These are phyloP conservation scores for Fremontodendron californicum DNA, from an alignment of 345 rosid genomes.

Conservation along the genomic window DNA sequence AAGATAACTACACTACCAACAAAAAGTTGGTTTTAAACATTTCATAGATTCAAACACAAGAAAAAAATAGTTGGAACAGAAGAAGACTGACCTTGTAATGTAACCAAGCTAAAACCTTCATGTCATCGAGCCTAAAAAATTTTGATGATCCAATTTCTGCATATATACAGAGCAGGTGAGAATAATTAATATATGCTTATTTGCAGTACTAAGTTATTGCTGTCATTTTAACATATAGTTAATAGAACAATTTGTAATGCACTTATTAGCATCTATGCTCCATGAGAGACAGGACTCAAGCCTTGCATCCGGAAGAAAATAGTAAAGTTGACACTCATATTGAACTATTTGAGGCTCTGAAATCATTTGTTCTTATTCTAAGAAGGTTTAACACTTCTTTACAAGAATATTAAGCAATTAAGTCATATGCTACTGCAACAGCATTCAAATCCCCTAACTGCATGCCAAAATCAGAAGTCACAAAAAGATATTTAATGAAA, in stretches of 20 bases:
- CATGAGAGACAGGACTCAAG: not conserved
- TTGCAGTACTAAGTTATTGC: not conserved
- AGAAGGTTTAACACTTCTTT: not conserved
- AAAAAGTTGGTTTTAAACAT: not conserved
- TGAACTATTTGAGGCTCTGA: not conserved
- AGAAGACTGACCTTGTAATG: constrained; percentile 55
- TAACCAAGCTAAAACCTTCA: constrained; percentile 79
- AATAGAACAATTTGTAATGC: not conserved
- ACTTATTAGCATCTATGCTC: not conserved
- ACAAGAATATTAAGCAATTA: constrained; percentile 1
- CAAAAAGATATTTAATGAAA: not conserved
- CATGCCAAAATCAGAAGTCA: not conserved
- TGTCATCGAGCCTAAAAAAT: constrained; percentile 79
- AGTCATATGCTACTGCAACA: not conserved
- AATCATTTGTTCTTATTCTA: not conserved
- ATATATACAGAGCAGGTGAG: constrained; percentile 13
- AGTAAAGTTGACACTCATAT: not conserved
- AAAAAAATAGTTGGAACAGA: not conserved
- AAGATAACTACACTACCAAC: not conserved
- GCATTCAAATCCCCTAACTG: not conserved
- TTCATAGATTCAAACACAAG: constrained; percentile 5
- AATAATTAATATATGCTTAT: not conserved
- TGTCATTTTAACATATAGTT: not conserved
- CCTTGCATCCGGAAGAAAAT: not conserved
- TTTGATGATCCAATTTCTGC: constrained; percentile 73